Base-by-base conservation (phyloP, 2,329 filamentous ascomycete species). In the Penicillium concentricum region DNA sequence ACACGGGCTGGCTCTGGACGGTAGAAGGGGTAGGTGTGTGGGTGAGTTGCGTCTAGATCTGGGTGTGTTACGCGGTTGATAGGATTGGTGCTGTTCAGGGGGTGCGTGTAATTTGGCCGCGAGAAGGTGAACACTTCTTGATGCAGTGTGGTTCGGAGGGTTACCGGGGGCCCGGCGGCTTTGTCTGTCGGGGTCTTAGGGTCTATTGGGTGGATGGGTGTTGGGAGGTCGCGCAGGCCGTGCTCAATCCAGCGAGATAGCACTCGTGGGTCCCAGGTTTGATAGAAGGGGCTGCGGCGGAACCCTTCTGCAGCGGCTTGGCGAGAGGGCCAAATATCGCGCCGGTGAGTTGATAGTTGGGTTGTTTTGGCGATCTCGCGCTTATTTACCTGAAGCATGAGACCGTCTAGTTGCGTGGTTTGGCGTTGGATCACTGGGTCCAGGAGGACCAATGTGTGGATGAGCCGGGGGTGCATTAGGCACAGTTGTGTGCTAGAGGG, bases 291-390 rank as follows among this genome's bases (percentile, higher is more conserved):
- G 67, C 82, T 89, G 53, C 82, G 83, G 50, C 77, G 75, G 75
- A 96, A 92, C 12, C 84, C 76, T 13, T 81, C 82, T 51, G 81
- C 82, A 20, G 93, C 93, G 2, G 80, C 88, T 47, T 80, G 76
- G 10, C 88, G 84, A 0, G 88, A 91, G 0, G 91, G 88, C 94
- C 93, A 97, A 54, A 83, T 68, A 64, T 97, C 92, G 42, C 91
- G 86, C 15, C 93, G 86, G 61, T 82, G 81, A 10, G 88, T 83
- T 34, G 91, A 95, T 24, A 85, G 79, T 54, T 80, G 67, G 22
- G 73, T 76, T 13, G 73, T 75, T 61, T 71, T 68, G 48, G 72
- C 66, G 42, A 76, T 69, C 24, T 54, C 30, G n/a, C 58, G 50
- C 45, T 68, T 63, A 38, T 66, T 66, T 16, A 61, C 59, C 26